phyloP scores from a whole-genome alignment of 2,329 filamentous ascomycete species.

The Scedosporium apiospermum region DNA sequence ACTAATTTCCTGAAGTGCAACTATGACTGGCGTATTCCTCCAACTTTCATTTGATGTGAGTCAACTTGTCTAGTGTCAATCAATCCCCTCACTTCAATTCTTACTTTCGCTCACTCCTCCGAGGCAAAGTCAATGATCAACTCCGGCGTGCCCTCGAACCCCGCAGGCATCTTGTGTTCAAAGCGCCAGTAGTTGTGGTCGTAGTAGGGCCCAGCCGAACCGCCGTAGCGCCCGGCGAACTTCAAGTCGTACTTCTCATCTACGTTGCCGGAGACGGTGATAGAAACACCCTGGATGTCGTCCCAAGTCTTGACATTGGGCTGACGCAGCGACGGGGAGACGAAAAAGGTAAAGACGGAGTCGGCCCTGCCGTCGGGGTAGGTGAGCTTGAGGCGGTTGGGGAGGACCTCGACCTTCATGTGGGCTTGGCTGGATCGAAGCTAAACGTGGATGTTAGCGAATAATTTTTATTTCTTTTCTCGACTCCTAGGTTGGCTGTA shows the following conservation, averaged over 20 bases:
- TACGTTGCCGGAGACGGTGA: constrained; percentile 35
- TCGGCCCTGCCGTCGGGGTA: constrained; percentile 42
- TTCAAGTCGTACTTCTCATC: constrained; percentile 26
- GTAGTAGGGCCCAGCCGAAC: constrained; percentile 17
- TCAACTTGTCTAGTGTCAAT: too few species aligned
- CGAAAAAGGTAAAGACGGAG: constrained; percentile 40
- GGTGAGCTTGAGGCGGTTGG: constrained; percentile 33
- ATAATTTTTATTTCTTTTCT: too few species aligned
- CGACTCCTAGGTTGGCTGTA: not conserved
- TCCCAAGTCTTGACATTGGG: constrained; percentile 33
- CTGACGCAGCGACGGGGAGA: constrained; percentile 35
- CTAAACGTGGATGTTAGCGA: constrained; percentile 15
- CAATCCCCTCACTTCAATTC: too few species aligned
- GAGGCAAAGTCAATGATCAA: not conserved
- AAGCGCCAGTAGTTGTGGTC: constrained; percentile 40
- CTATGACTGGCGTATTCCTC: too few species aligned
- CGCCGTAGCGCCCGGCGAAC: constrained; percentile 31
- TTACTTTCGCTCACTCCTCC: too few species aligned
- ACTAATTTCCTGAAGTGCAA: too few species aligned
- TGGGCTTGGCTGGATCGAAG: constrained; percentile 29
- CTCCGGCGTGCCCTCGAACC: constrained; percentile 12
- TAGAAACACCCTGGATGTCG: constrained; percentile 36
- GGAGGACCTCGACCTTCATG: constrained; percentile 29
- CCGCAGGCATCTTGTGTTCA: constrained; percentile 28
- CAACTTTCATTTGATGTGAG: too few species aligned